phyloP scores from a whole-genome alignment of 2,329 filamentous ascomycete genomes.

The Didymella keratinophila region DNA sequence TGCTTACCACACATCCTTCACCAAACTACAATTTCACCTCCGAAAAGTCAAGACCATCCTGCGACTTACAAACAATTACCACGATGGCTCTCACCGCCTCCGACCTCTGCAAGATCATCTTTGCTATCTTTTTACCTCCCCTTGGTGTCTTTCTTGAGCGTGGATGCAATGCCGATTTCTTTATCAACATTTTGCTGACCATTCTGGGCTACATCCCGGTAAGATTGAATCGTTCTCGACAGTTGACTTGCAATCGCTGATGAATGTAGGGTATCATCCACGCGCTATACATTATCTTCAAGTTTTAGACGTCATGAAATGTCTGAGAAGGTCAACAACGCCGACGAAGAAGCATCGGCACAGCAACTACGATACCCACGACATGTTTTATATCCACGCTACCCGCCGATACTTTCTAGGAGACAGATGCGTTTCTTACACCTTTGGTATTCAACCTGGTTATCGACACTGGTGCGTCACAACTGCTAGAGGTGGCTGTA shows the following conservation, averaged over 20 bases:
- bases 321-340: background rate
- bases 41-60: background rate
- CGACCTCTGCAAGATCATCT: conserved; percentile 82
- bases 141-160: conserved; percentile 94
- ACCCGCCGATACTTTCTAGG: background rate
- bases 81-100: conserved; percentile 70
- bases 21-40: conserved; percentile 5
- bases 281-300: conserved; percentile 91
- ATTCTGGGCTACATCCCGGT: conserved; percentile 66
- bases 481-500: background rate
- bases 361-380: background rate
- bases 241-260: conserved; percentile 21
- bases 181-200: conserved; percentile 93
- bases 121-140: conserved; percentile 89
- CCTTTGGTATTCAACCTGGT: background rate
- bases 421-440: too few relatives aligned
- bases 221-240: conserved; percentile 18
- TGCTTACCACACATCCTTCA: background rate
- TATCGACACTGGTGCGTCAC: background rate
- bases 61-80: conserved; percentile 18
- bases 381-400: background rate
- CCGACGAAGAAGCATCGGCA: background rate
- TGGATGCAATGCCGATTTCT: conserved; percentile 83
- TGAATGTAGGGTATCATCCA: conserved; percentile 74
- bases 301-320: conserved; percentile 68